These are phyloP conservation scores for Tagetes erecta DNA, from an alignment of 129 eudicot genomes.

Conservation along the genomic window DNA sequence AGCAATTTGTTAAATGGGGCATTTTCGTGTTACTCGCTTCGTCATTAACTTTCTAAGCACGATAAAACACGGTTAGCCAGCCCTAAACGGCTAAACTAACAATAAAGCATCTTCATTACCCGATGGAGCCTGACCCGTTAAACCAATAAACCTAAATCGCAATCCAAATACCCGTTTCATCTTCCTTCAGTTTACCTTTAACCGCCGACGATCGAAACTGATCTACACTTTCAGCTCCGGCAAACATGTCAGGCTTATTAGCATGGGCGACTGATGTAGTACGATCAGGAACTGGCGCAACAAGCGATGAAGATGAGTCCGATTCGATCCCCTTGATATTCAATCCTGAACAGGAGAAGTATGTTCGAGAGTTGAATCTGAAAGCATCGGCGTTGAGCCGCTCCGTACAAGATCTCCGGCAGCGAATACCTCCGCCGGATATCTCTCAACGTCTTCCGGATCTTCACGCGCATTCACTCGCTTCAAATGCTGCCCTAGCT, in stretches of 20 bases:
- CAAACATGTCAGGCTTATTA: constrained; percentile 71
- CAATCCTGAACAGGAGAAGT: constrained; percentile 68
- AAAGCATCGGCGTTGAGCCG: constrained; percentile 68
- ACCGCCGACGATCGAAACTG: constrained; percentile 27
- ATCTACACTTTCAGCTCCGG: constrained; percentile 2
- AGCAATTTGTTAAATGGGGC: too few relatives aligned
- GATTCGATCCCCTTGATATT: constrained; percentile 73
- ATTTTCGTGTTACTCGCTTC: too few relatives aligned
- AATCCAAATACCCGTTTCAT: constrained; percentile 20
- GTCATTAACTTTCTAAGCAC: too few relatives aligned
- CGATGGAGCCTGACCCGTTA: constrained; percentile 26
- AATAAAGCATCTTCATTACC: neutral
- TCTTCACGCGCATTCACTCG: constrained; percentile 92
- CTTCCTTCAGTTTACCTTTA: constrained; percentile 27
- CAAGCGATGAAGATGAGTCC: constrained; percentile 52
- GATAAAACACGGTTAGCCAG: too few relatives aligned
- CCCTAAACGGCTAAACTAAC: too few relatives aligned
- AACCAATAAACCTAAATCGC: constrained; percentile 11
- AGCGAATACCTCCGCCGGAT: constrained; percentile 79
- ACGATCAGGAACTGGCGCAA: constrained; percentile 40
- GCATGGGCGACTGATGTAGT: constrained; percentile 98
- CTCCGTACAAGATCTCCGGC: constrained; percentile 81
- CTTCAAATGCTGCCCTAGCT: constrained; percentile 84
- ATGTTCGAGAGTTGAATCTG: constrained; percentile 53
- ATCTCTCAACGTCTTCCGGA: constrained; percentile 84